phyloP scores from a whole-genome alignment of 768 basidiomycete species.

The Trametopsis cervina region DNA sequence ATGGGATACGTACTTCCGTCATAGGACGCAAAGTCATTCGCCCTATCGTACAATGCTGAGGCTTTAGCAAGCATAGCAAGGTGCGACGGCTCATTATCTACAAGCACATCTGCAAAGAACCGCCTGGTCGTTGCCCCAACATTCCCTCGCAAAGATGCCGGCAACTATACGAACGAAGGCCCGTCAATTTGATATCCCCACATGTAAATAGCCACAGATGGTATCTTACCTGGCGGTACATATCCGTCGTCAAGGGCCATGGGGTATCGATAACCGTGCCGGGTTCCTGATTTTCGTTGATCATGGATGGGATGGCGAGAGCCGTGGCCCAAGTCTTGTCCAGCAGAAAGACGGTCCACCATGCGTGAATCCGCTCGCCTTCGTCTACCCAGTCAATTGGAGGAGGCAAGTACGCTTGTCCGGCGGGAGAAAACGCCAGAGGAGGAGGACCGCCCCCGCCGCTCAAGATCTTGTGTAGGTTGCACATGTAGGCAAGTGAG shows the following conservation, averaged over 20 bases:
- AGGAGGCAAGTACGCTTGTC: constrained; percentile 11
- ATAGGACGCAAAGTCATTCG: constrained; percentile 7
- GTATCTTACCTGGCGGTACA: constrained; percentile 15
- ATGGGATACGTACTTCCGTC: constrained; percentile 3
- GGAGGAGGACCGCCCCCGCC: not conserved
- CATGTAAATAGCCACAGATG: too few relatives aligned
- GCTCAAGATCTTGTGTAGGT: constrained; percentile 39
- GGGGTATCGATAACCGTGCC: constrained; percentile 30
- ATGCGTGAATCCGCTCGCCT: constrained; percentile 32
- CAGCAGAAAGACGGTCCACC: constrained; percentile 30
- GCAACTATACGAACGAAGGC: not conserved
- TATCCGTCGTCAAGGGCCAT: constrained; percentile 31
- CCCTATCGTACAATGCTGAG: constrained; percentile 14
- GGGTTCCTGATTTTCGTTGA: constrained; percentile 21
- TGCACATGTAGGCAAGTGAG: constrained; percentile 36
- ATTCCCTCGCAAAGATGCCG: constrained; percentile 5
- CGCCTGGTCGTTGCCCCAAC: constrained; percentile 3
- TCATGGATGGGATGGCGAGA: constrained; percentile 24
- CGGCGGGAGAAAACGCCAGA: constrained; percentile 1
- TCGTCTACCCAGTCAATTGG: constrained; percentile 27
- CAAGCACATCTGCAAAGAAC: constrained; percentile 7
- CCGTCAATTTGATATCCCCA: too few relatives aligned
- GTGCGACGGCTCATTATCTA: constrained; percentile 2
- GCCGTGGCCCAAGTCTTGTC: constrained; percentile 28
- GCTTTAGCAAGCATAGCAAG: constrained; percentile 9